Percentiles rank a stretch among this genome's conserved stretches.
Evolutionary conservation across 371 early-diverging fungal species (phyloP).

Genomic region (Mucor irregularis): DNA sequence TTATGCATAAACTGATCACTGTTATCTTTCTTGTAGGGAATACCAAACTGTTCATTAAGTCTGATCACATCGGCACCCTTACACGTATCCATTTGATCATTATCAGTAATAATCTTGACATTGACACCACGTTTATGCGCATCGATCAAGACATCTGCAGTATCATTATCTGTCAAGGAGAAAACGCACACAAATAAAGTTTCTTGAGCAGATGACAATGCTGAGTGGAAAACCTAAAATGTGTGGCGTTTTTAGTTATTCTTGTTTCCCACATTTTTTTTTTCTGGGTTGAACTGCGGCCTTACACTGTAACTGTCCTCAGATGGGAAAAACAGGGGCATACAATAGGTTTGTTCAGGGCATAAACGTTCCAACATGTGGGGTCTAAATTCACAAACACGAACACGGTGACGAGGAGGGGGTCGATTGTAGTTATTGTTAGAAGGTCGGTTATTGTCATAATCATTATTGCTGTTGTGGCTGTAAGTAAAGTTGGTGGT

Average conservation of each 20-base stretch:
- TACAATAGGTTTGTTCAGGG: conserved; percentile 39
- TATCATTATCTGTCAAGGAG: conserved; percentile 59
- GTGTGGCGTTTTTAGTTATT: conserved; percentile 26
- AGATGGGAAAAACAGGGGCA: conserved; percentile 60
- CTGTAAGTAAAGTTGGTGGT: conserved; percentile 9
- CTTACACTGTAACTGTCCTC: conserved; percentile 40
- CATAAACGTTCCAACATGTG: conserved; percentile 9
- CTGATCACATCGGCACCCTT: conserved; percentile 55
- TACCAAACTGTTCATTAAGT: conserved; percentile 45
- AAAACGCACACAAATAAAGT: conserved; percentile 57
- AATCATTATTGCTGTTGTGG: neutral
- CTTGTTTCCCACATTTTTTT: neutral
- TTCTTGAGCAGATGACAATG: conserved; percentile 47
- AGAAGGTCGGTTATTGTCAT: neutral
- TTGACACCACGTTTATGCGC: conserved; percentile 59
- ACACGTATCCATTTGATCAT: conserved; percentile 54
- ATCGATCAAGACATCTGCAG: conserved; percentile 49
- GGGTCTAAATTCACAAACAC: conserved; percentile 19
- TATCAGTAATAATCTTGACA: conserved; percentile 61
- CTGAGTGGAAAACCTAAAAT: conserved; percentile 41
- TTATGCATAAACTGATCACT: conserved; percentile 65
- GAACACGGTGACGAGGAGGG: conserved; percentile 6
- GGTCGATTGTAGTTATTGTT: conserved; percentile 3
- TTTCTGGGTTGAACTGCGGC: no score
- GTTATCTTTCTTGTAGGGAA: conserved; percentile 45